Evolutionary conservation across 2,329 filamentous ascomycete species (phyloP).

Genomic region (Blastomyces gilchristii): DNA sequence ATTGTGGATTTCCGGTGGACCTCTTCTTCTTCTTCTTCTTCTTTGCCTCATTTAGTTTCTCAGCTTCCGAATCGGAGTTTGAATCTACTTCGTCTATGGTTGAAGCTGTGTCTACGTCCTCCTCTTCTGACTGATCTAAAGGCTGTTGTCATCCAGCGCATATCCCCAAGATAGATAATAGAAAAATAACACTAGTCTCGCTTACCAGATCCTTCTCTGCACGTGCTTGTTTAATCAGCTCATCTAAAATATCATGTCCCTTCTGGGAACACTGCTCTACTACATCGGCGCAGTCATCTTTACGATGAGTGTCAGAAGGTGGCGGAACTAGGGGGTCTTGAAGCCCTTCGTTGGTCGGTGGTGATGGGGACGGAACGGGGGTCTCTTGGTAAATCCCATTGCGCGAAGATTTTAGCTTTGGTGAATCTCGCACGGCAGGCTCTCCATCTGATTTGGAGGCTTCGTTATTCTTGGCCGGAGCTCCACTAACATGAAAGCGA

Average conservation of each 20-base stretch:
- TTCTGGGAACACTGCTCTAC: constrained; percentile 2
- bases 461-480: constrained; percentile 12
- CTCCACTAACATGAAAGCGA: constrained; percentile 37
- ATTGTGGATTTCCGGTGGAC: constrained; percentile 16
- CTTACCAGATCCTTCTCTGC: constrained; percentile 48
- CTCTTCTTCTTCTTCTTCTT: background rate
- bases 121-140: constrained; percentile 41
- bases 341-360: constrained; percentile 10
- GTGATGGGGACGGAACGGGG: background rate
- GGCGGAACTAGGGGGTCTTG: background rate
- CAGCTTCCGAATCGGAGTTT: constrained; percentile 15
- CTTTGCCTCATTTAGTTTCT: constrained; percentile 10
- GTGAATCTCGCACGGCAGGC: constrained; percentile 13
- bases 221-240: constrained; percentile 54
- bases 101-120: constrained; percentile 19
- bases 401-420: constrained; percentile 24
- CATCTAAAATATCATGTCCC: constrained; percentile 49
- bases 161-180: background rate
- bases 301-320: background rate
- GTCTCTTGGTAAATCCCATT: constrained; percentile 10
- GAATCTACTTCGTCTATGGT: constrained; percentile 13
- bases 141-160: constrained; percentile 23
- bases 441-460: constrained; percentile 11
- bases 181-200: constrained; percentile 1
- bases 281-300: background rate